A percentile compares a stretch with the other conserved stretches of the same genome.
Conservation (phyloP, 163 green algal species). For the Chlorella variabilis region DNA sequence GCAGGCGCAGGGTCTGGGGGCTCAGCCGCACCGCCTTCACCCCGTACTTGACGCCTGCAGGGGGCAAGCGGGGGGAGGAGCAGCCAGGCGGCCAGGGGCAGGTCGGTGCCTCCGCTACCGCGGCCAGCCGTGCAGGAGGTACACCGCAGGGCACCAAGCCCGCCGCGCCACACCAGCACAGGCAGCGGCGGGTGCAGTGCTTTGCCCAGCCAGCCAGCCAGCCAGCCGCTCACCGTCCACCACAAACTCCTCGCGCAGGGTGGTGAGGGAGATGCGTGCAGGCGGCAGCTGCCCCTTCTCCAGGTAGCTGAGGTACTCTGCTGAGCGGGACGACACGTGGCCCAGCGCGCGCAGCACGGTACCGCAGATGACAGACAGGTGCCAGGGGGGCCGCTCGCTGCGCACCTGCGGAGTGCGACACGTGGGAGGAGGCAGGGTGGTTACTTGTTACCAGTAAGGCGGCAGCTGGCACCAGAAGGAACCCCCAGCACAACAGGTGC, state of each 20-base stretch:
- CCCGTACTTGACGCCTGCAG: constrained; percentile 79
- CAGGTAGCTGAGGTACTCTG: constrained; percentile 92
- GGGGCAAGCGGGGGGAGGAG: not conserved
- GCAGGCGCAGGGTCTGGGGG: constrained; percentile 51
- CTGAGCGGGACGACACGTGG: constrained; percentile 55
- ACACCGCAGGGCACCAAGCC: no score
- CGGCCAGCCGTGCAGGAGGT: no score
- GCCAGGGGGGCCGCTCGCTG: constrained; percentile 82
- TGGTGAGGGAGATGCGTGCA: constrained; percentile 71
- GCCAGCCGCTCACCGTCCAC: constrained; percentile 70
- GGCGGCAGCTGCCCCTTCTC: constrained; percentile 96
- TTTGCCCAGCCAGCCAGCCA: no score
- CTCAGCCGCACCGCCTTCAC: constrained; percentile 69
- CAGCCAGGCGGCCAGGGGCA: not conserved
- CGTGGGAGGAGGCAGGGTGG: not conserved
- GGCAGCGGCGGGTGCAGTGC: no score
- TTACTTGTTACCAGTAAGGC: no score
- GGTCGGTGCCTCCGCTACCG: no score
- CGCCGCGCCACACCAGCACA: no score
- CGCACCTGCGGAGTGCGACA: constrained; percentile 32
- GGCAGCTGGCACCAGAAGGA: no score
- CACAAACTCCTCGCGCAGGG: constrained; percentile 74
- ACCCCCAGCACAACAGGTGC: not conserved
- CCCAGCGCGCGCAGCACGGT: constrained; percentile 69
- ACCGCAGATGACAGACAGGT: constrained; percentile 90